phyloP scores from a whole-genome alignment of 352 stramenopile genomes.

The Pythium phragmiticola region DNA sequence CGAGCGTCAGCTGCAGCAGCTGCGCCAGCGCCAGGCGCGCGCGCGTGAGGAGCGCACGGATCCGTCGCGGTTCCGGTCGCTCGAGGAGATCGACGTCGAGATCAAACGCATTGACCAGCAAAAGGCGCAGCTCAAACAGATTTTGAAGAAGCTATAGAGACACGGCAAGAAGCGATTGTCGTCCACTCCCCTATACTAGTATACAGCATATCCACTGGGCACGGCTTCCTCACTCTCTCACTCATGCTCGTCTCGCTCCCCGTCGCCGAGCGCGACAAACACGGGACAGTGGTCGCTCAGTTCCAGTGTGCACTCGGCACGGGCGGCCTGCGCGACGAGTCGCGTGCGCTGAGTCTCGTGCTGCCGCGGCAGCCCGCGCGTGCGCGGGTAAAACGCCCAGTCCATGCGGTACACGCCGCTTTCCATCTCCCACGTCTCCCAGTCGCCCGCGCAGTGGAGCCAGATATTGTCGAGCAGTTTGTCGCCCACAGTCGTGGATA shows the following conservation, averaged over 20 bases:
- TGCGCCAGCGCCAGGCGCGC: conserved; percentile 20
- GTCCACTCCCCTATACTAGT: not conserved
- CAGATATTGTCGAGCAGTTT: conserved; percentile 77
- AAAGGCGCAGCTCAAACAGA: conserved; percentile 31
- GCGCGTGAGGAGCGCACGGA: conserved; percentile 18
- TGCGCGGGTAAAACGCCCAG: conserved; percentile 52
- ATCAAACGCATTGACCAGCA: conserved; percentile 33
- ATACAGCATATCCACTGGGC: not conserved
- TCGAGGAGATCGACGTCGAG: conserved; percentile 25
- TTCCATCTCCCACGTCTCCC: conserved; percentile 13
- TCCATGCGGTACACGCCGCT: conserved; percentile 64
- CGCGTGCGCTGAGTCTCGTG: conserved; percentile 16
- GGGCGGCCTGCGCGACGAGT: conserved; percentile 28
- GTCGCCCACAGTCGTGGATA: conserved; percentile 52
- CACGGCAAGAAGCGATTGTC: not conserved
- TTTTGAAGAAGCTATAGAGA: conserved; percentile 22
- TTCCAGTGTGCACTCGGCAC: conserved; percentile 45
- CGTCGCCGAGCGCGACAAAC: conserved; percentile 39
- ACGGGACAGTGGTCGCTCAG: conserved; percentile 69
- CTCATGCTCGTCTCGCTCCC: not conserved
- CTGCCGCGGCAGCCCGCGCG: conserved; percentile 23
- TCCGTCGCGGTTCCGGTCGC: conserved; percentile 17
- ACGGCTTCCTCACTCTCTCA: not conserved
- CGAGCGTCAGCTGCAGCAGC: conserved; percentile 23
- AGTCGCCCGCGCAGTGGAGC: conserved; percentile 28